These are phyloP conservation scores for Suillus paluster DNA, from an alignment of 768 basidiomycete genomes.

Conservation along the genomic window DNA sequence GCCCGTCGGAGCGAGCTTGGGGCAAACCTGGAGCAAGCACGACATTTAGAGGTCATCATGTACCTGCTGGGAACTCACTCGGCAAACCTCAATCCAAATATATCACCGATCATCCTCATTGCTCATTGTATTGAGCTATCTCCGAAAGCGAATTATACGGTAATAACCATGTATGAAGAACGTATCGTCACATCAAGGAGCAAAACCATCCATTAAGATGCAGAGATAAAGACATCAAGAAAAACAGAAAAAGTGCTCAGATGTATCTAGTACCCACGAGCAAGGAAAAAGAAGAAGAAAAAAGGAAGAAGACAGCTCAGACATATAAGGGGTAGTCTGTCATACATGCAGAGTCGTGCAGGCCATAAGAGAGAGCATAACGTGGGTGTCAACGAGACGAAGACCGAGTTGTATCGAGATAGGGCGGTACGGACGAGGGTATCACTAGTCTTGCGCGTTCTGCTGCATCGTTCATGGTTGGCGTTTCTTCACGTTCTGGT, in stretches of 20 bases:
- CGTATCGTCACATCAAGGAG: slow-evolving; percentile 1
- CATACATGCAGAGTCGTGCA: slow-evolving; percentile 39
- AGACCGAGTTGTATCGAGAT: slow-evolving; percentile 26
- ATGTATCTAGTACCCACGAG: slow-evolving; percentile 9
- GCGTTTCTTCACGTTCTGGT: slow-evolving; percentile 95
- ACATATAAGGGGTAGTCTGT: slow-evolving; percentile 39
- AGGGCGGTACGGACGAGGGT: slow-evolving; percentile 28
- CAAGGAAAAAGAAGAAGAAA: slow-evolving; percentile 27
- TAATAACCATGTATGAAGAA: slow-evolving; percentile 3
- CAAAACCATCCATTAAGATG: slow-evolving; percentile 4
- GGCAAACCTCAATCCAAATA: not conserved
- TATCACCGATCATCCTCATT: not conserved
- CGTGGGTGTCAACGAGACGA: slow-evolving; percentile 35
- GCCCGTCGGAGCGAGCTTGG: not conserved
- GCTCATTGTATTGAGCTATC: not conserved
- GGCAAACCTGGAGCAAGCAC: not conserved
- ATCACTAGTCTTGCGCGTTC: slow-evolving; percentile 20
- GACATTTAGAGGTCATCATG: slow-evolving; percentile 5
- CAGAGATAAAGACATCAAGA: not conserved
- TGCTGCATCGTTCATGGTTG: slow-evolving; percentile 56
- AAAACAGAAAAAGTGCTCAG: slow-evolving; percentile 1
- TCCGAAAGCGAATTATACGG: slow-evolving; percentile 3
- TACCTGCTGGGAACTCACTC: no score
- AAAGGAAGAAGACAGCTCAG: slow-evolving; percentile 22
- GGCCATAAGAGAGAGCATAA: slow-evolving; percentile 41